Evolutionary conservation across 257 asterid species (phyloP).

Genomic region (Fraxinus quadrangulata): DNA sequence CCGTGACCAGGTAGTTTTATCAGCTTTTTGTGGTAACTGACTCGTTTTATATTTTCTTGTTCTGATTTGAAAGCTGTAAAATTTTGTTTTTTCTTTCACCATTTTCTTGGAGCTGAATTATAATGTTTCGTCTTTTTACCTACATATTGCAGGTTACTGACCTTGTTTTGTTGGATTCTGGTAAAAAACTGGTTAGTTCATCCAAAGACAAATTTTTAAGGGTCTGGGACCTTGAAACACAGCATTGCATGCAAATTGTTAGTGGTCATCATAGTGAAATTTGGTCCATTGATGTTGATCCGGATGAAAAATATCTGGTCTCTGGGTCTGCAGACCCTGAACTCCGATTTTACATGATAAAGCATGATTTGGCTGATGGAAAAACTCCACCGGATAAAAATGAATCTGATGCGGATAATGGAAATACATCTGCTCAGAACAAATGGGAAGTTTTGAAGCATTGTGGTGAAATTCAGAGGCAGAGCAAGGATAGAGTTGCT

Average conservation of each 20-base stretch:
- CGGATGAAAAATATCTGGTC: slow-evolving; percentile 75
- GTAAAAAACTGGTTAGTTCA: slow-evolving; percentile 82
- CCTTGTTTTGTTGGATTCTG: slow-evolving; percentile 79
- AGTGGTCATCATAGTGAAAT: slow-evolving; percentile 98
- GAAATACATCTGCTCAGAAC: slow-evolving; percentile 38
- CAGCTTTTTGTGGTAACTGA: neutral
- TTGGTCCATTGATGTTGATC: slow-evolving; percentile 89
- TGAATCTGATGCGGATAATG: slow-evolving; percentile 36
- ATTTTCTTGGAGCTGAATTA: slow-evolving; percentile 17
- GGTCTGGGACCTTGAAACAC: slow-evolving; percentile 97
- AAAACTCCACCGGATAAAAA: slow-evolving; percentile 30
- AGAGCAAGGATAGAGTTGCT: slow-evolving; percentile 87
- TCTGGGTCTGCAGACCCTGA: slow-evolving; percentile 90
- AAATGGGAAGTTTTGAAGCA: slow-evolving; percentile 83
- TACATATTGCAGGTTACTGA: slow-evolving; percentile 66
- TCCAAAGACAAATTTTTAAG: slow-evolving; percentile 97
- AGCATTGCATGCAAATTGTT: slow-evolving; percentile 83
- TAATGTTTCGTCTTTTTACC: slow-evolving; percentile 24
- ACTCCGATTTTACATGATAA: slow-evolving; percentile 71
- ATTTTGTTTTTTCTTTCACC: neutral
- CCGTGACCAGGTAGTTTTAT: slow-evolving; percentile 77
- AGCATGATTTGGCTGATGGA: slow-evolving; percentile 46
- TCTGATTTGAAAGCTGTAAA: too few species aligned
- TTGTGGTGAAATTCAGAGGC: slow-evolving; percentile 85
- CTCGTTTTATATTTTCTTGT: too few species aligned